Percentiles rank a stretch among this genome's conserved stretches.
Conservation (phyloP, 2,329 filamentous ascomycete genomes). For the Ascochyta rabiei region DNA sequence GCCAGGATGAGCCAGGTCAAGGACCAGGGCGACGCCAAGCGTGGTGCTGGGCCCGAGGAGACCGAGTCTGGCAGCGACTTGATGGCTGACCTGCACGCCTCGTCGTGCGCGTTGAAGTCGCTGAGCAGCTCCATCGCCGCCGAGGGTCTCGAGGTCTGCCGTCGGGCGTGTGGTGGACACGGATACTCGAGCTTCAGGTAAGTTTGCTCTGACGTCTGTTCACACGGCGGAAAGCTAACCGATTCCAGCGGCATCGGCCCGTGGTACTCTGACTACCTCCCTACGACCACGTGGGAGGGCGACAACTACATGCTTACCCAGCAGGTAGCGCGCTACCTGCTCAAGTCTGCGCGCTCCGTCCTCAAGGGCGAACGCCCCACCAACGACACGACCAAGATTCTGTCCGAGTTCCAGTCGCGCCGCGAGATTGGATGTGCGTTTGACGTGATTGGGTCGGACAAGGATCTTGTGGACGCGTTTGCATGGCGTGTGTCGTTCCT, state of each 20-base stretch:
- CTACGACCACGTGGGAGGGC: constrained; percentile 74
- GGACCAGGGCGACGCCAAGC: constrained; percentile 35
- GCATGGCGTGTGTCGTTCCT: constrained; percentile 77
- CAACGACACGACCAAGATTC: constrained; percentile 72
- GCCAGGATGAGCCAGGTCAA: constrained; percentile 62
- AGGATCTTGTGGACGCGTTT: constrained; percentile 74
- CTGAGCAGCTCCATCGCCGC: constrained; percentile 73
- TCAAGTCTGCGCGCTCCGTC: constrained; percentile 76
- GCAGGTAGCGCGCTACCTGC: constrained; percentile 76
- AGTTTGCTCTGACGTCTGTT: background rate
- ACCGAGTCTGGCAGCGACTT: constrained; percentile 69
- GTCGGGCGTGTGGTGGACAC: constrained; percentile 77
- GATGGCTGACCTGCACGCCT: constrained; percentile 76
- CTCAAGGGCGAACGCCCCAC: constrained; percentile 67
- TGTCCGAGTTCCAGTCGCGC: constrained; percentile 67
- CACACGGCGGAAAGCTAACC: constrained; percentile 9
- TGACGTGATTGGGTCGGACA: constrained; percentile 72
- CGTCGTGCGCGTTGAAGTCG: constrained; percentile 77
- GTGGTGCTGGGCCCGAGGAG: constrained; percentile 72
- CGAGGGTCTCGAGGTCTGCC: constrained; percentile 76
- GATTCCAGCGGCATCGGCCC: constrained; percentile 67
- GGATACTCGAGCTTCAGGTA: constrained; percentile 72
- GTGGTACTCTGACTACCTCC: constrained; percentile 77
- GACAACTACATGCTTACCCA: constrained; percentile 86
- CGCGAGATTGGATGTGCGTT: constrained; percentile 75